Base-by-base conservation (phyloP, 495 filamentous ascomycete genomes). In the Hypoxylon fragiforme region DNA sequence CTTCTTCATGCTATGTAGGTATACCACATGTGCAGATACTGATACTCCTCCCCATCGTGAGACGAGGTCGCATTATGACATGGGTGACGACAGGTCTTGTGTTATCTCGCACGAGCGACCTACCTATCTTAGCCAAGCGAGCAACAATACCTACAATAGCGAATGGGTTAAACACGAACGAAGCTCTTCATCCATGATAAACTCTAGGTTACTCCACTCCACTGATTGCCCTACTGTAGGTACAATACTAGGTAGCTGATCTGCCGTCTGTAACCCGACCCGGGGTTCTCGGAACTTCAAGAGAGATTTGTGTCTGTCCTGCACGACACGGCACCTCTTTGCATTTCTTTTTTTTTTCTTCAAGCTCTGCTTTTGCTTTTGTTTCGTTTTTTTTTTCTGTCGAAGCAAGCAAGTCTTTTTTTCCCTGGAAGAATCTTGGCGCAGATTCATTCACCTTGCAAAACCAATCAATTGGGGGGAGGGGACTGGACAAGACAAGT, bases 61-160 rank as follows among this genome's bases (percentile, higher is more conserved):
- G 8, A 37, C n/a, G n/a, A 44, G 39, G 44, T 28, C 4, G 37
- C 32, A 57, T 47, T 24, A 21, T 18, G 44, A 42, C 57, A 50
- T 45, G 44, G 50, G 50, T 34, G 35, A 2, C 20, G 22, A 50
- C 45, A 35, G 20, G 44, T 46, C 44, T n/a, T 40, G 6, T 32
- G 41, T 14, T 44, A 32, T 54, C 44, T 66, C 12, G 16, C 43
- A 22, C 13, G 38, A 13, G n/a, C 43, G 18, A 41, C 31, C 39
- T 26, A 34, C 13, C 24, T 45, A 20, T 14, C 53, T 7, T 36
- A 7, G 31, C 31, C 31, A 34, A 34, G 31, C 31, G 31, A 34
- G 31, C 6, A n/a, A n/a, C n/a, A n/a, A n/a, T n/a, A n/a, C n/a
- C n/a, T n/a, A 13, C 31, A n/a, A 34, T 34, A 12, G 31, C 31